Evolutionary conservation across 108 stramenopile genomes (phyloP).

Genomic region (Asterionellopsis glacialis): DNA sequence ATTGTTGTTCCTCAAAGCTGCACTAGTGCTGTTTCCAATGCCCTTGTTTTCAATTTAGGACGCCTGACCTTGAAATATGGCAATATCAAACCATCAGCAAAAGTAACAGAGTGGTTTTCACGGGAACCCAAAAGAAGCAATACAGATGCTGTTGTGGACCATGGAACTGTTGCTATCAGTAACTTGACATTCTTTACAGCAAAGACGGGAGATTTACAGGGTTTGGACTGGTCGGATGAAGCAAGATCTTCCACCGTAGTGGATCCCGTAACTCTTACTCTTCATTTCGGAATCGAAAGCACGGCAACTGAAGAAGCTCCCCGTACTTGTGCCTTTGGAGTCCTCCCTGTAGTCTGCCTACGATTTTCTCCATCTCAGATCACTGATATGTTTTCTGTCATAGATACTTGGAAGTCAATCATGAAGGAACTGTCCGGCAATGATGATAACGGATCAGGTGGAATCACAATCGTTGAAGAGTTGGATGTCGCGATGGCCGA

Average conservation of each 20-base stretch:
- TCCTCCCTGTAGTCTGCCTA: conserved; percentile 56
- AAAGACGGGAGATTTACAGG: background rate
- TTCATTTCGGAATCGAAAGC: conserved; percentile 64
- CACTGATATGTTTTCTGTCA: conserved; percentile 45
- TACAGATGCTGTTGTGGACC: conserved; percentile 25
- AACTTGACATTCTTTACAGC: conserved; percentile 31
- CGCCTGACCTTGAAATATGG: conserved; percentile 63
- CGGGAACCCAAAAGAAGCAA: too few species aligned
- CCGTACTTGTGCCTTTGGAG: conserved; percentile 66
- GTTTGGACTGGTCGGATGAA: too few species aligned
- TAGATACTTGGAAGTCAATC: conserved; percentile 50
- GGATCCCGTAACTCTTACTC: conserved; percentile 58
- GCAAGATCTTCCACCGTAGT: conserved; percentile 25
- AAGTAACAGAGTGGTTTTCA: conserved; percentile 58
- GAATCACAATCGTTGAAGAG: conserved; percentile 32
- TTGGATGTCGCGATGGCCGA: background rate
- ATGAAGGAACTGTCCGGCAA: conserved; percentile 18
- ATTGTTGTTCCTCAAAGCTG: conserved; percentile 75
- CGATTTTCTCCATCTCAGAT: conserved; percentile 52
- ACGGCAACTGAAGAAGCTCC: conserved; percentile 35
- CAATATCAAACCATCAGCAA: conserved; percentile 27
- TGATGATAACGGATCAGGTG: conserved; percentile 2
- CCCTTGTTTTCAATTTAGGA: conserved; percentile 75
- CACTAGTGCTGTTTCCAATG: conserved; percentile 41
- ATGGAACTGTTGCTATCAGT: conserved; percentile 40